Evolutionary conservation across 441 rosid species (phyloP), one percentile per base, ranked within the genome.

Genomic region (Gossypium trilobum): DNA sequence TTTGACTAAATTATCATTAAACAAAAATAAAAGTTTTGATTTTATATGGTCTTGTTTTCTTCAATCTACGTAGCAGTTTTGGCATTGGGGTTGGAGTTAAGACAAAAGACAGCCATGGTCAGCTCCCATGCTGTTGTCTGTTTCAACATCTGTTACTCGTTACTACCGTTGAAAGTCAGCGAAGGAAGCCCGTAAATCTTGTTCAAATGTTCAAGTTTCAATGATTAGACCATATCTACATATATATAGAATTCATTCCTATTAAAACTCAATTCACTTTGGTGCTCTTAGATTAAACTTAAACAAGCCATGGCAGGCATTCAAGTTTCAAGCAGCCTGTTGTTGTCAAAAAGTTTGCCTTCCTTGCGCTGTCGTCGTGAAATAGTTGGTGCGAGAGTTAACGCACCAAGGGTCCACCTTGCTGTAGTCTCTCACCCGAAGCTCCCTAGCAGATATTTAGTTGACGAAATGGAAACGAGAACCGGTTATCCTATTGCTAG

Each of bases 81-180:
- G 46, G 5, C 69, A 42, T 65, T 42, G 14, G 65, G 19, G 20
- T 17, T 39, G 42, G 20, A 11, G 59, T 22, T 1, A 0, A 36
- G 66, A 19, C 51, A 55, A 68, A 31, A 36, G 36, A 46, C 7
- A 55, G 22, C 29, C 25, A 7, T 55, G 60, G n/a, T 22, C 63
- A 5, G 65, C 58, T 29, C 31, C 11, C 10, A 19, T 48, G 63
- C 16, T 14, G 9, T 66, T 25, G 71, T 27, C 74, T 16, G 13
- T 71, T 74, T 60, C 69, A 19, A 65, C 56, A 9, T 13, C 23
- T 52, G 39, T 55, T 68, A 52, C 78, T 59, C 69, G 78, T 25
- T 62, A 67, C 46, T 23, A 29, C 39, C 70, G 57, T 73, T 81
- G 70, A 76, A 76, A 80, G 83, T 78, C 79, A 61, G 44, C 2